A percentile compares a stretch with the other conserved stretches of the same genome.
Evolutionary conservation across 2,329 filamentous ascomycete species (phyloP).

Genomic region (Cadophora luteo-olivacea): DNA sequence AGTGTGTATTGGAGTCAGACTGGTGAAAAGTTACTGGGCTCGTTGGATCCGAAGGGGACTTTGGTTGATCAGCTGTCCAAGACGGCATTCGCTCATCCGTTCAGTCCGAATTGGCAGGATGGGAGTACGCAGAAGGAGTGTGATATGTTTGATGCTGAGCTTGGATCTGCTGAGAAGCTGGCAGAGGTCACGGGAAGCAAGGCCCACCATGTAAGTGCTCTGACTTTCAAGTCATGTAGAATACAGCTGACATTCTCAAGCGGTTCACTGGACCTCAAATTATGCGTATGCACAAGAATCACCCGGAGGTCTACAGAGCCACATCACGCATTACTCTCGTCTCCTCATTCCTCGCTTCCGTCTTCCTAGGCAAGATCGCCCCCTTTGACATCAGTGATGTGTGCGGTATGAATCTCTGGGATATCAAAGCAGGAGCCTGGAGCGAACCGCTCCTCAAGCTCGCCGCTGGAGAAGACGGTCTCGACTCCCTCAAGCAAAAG

Average conservation of each 20-base stretch:
- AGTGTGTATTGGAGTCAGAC: conserved; percentile 89
- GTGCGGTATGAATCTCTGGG: conserved; percentile 84
- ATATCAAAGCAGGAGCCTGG: conserved; percentile 78
- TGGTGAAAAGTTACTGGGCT: conserved; percentile 68
- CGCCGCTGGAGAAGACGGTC: conserved; percentile 65
- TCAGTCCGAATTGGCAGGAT: conserved; percentile 97
- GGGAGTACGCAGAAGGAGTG: conserved; percentile 93
- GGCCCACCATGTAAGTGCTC: conserved; percentile 82
- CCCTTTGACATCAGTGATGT: conserved; percentile 94
- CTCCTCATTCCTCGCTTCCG: conserved; percentile 91
- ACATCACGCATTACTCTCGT: conserved; percentile 91
- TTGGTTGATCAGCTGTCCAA: conserved; percentile 73
- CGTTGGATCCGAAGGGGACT: conserved; percentile 63
- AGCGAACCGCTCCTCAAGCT: conserved; percentile 77
- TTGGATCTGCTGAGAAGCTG: conserved; percentile 72
- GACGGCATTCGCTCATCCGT: conserved; percentile 79
- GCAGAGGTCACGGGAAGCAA: conserved; percentile 87
- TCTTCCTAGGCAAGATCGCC: conserved; percentile 85
- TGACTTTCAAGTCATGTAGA: neutral
- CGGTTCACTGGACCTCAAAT: conserved; percentile 98
- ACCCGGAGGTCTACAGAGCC: conserved; percentile 80
- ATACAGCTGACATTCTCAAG: conserved; percentile 50
- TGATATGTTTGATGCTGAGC: conserved; percentile 78
- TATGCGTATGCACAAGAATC: conserved; percentile 80
- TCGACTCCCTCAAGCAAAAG: conserved; percentile 73